Base-by-base conservation (phyloP, 2,329 filamentous ascomycete genomes). In the Epichloe sibirici region DNA sequence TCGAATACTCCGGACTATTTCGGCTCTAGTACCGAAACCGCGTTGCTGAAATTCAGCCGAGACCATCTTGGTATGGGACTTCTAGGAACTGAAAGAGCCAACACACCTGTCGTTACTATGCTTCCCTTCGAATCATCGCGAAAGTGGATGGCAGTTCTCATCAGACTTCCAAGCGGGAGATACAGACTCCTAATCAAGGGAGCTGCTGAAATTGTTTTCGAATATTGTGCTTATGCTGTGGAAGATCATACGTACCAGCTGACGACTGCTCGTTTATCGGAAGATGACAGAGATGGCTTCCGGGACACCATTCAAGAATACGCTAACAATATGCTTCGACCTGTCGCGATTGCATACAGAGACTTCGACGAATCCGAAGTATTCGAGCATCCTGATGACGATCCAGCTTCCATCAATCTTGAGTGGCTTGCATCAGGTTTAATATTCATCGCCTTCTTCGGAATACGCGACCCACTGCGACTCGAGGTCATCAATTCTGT, bases 301-400 rank as follows among this genome's bases (percentile, higher is more conserved):
- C 58, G 63, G n/a, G 59, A 58, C 15, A 66, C 65, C 1, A 71
- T 71, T 8, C 59, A 65, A 9, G 62, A 63, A 12, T 88, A 88
- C 60, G 85, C 86, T 2, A 77, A 76, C 6, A 77, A 81, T 8
- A 86, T 85, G 53, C 76, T 91, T 12, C 81, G 87, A 47, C 89
- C 86, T 0, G 89, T 91, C 51, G 86, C 80, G 17, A 74, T 90
- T 57, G 75, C 86, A 4, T 90, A 87, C 66, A 77, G 79, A 45
- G 88, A 93, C 57, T 89, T 86, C 54, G 76, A 82, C 31, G 73
- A 71, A 53, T 86, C 83, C 77, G 86, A 87, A 28, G 76, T 74
- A 23, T 76, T 84, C 50, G 84, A 79, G 9, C 63, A 76, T 35
- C 59, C 62, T 4, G 61, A 62, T 5, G 65, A 69, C 35, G 65